Base-by-base conservation (phyloP, 1,139 yeast species). In the Sugiyamaella japonica region DNA sequence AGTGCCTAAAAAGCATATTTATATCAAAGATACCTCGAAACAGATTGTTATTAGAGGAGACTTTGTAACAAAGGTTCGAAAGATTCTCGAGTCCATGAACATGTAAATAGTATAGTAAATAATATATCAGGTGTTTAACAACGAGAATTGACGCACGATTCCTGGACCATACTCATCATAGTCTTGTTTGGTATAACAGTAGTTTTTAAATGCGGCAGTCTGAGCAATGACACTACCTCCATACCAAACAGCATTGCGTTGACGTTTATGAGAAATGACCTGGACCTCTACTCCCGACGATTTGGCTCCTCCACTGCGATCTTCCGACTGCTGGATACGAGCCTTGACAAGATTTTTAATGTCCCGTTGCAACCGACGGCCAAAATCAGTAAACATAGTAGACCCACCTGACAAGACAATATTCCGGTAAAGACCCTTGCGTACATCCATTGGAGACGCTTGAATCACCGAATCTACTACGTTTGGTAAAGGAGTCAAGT, bases 221-320 rank as follows among this genome's bases (percentile, higher is more conserved):
- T 91, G 98, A 1, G 99, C 98, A 69, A 95, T 80, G 64, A 95
- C 77, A 17, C 97, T 88, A 61, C 99, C 99, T 64, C 99, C 99
- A 70, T 91, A 95, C 99, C 99, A 95, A 56, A 95, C 99, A 7
- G 99, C 99, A 68, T 93, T 89, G 70, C 97, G 82, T 76, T 95
- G 99, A 74, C 95, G 88, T 77, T 93, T 90, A 76, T 95, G 99
- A 25, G 96, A 84, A 63, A 95, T 91, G 59, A 95, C 99, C 75
- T 89, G 95, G 55, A 95, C 99, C 56, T 91, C 96, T 49, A 95
- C 93, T 68, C 99, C 99, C 34, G 96, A 88, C 50, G 95, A 85
- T 73, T 86, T 89, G 32, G 91, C 87, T 50, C 77, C 76, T 49
- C 77, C 75, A 65, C 93, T 85, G 59, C 84, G 75, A 64, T 77